Conservation (phyloP, 345 rosid species). For the Turnera subulata region DNA sequence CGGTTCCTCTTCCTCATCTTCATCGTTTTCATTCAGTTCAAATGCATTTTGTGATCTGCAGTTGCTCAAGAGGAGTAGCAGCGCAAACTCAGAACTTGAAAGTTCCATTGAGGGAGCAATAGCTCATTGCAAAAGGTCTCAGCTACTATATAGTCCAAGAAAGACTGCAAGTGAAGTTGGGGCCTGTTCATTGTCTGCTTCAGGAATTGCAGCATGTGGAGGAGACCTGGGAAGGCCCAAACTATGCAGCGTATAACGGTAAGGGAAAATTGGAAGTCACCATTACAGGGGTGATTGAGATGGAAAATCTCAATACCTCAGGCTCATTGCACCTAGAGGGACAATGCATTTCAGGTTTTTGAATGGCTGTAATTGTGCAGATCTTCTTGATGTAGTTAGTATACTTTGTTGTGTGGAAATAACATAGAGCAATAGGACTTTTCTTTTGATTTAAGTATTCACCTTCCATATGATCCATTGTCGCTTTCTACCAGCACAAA, state of each 20-base stretch:
- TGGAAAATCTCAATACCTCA: constrained; percentile 1
- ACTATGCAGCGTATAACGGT: constrained; percentile 22
- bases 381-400: not conserved
- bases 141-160: constrained; percentile 29
- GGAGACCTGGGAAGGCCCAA: constrained; percentile 38
- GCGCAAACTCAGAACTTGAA: constrained; percentile 55
- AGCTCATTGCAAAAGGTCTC: constrained; percentile 85
- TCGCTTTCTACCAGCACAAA: too few relatives aligned
- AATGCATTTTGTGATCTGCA: constrained; percentile 45
- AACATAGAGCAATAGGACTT: not conserved
- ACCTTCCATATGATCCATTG: too few relatives aligned
- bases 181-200: too few relatives aligned
- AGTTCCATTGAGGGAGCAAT: constrained; percentile 81
- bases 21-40: constrained; percentile 65
- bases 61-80: constrained; percentile 58
- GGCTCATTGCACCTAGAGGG: not conserved
- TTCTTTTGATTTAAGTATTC: too few relatives aligned
- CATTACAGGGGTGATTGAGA: not conserved
- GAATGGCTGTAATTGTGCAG: not conserved
- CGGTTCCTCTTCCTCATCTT: constrained; percentile 43
- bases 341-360: constrained; percentile 3
- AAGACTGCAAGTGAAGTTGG: constrained; percentile 38
- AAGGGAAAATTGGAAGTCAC: constrained; percentile 1
- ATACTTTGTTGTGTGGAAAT: not conserved
- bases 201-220: constrained; percentile 37